A percentile compares a stretch with the other conserved stretches of the same genome.
phyloP scores from a whole-genome alignment of 139 green algal genomes.

The Chlamydomonas applanata region DNA sequence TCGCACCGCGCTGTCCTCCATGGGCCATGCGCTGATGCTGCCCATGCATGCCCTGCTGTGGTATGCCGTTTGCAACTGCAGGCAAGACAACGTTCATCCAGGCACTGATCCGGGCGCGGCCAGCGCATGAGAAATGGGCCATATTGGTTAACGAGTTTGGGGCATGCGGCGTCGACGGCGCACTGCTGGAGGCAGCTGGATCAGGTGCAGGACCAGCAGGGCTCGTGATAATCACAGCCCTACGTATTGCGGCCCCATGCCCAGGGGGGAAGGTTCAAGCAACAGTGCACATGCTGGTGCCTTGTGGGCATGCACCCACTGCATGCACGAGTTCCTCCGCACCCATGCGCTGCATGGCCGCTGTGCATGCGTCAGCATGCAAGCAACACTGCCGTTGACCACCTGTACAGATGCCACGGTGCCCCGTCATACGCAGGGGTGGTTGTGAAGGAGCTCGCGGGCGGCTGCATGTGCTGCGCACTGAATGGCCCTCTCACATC shows the following conservation, averaged over 20 bases:
- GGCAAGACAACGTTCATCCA: slow-evolving; percentile 68
- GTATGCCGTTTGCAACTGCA: slow-evolving; percentile 33
- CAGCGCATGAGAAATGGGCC: slow-evolving; percentile 49
- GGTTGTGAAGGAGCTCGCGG: slow-evolving; percentile 57
- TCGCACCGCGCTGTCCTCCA: no score
- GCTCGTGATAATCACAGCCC: background rate
- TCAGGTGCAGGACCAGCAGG: background rate
- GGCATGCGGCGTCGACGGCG: slow-evolving; percentile 58
- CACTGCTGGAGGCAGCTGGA: slow-evolving; percentile 36
- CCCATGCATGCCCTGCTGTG: no score
- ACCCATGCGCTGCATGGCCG: no score
- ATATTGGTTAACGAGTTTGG: slow-evolving; percentile 76
- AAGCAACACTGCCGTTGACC: no score
- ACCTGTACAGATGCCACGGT: no score
- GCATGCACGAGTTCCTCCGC: no score
- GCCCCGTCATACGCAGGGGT: slow-evolving; percentile 8
- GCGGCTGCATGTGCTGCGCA: slow-evolving; percentile 75
- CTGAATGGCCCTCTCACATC: slow-evolving; percentile 47
- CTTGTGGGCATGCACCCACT: no score
- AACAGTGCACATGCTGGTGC: no score
- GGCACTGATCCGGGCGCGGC: slow-evolving; percentile 36
- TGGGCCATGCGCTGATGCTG: no score
- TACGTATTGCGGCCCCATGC: background rate
- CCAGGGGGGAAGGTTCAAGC: no score
- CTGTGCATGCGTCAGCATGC: no score